Conservation (phyloP, 1,284 basidiomycete genomes). For the Vanrija sp. region DNA sequence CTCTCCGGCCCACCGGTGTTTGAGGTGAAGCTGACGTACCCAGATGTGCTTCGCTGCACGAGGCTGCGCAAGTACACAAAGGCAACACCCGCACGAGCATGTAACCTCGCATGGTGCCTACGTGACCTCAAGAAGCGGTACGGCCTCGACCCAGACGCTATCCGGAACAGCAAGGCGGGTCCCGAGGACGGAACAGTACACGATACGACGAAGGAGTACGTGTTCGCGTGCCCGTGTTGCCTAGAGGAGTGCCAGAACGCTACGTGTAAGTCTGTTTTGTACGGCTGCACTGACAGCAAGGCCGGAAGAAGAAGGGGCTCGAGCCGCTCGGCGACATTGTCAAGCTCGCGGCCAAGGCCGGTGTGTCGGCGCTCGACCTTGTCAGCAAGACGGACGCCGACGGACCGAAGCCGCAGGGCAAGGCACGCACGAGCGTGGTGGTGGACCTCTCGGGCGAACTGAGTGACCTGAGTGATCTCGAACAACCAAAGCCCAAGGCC, state of each 20-base stretch:
- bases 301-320: conserved; percentile 32
- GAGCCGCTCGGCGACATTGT: conserved; percentile 24
- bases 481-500: neutral
- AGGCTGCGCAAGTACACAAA: conserved; percentile 21
- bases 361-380: conserved; percentile 9
- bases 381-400: conserved; percentile 6
- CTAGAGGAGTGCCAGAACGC: conserved; percentile 28
- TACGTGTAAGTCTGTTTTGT: conserved; percentile 22
- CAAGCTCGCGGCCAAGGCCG: conserved; percentile 12
- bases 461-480: neutral
- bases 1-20: too few species aligned
- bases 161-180: conserved; percentile 1
- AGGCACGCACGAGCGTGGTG: neutral
- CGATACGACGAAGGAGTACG: conserved; percentile 11
- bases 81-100: conserved; percentile 13
- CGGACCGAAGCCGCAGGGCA: neutral
- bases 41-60: conserved; percentile 31
- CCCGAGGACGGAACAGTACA: conserved; percentile 9
- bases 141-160: conserved; percentile 11
- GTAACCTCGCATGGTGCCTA: conserved; percentile 33
- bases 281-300: conserved; percentile 10
- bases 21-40: neutral
- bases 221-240: conserved; percentile 34
- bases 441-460: neutral
- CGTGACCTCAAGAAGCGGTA: conserved; percentile 29